Conservation (phyloP, 148 eudicot genomes). For the Nyssa sinensis region DNA sequence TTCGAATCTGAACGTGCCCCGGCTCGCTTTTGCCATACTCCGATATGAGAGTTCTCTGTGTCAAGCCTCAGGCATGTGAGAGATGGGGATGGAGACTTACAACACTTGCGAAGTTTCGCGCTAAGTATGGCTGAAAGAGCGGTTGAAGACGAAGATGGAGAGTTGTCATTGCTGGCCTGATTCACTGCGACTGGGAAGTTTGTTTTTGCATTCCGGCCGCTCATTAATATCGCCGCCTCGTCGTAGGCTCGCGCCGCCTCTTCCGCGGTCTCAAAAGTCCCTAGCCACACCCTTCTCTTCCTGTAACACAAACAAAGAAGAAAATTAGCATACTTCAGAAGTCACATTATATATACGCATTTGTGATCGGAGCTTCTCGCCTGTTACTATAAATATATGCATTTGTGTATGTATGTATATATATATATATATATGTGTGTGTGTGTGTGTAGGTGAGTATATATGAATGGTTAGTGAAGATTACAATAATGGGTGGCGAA, state of each 20-base stretch:
- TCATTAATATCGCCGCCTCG: conserved; percentile 30
- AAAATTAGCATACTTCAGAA: neutral
- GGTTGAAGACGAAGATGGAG: neutral
- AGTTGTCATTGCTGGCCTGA: neutral
- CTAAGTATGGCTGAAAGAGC: conserved; percentile 21
- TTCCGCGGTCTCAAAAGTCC: conserved; percentile 31
- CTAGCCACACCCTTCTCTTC: conserved; percentile 36
- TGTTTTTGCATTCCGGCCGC: conserved; percentile 34
- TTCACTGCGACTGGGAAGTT: conserved; percentile 19
- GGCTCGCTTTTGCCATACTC: conserved; percentile 36
- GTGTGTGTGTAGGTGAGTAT: neutral
- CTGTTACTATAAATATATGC: neutral
- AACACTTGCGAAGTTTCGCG: conserved; percentile 29
- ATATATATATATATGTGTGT: neutral
- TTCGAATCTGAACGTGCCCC: conserved; percentile 18
- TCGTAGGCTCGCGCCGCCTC: conserved; percentile 37
- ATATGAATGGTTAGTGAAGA: neutral
- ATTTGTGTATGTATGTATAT: neutral
- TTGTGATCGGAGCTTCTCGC: no score
- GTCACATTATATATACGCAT: neutral
- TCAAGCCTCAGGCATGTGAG: conserved; percentile 40
- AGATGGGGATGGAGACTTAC: conserved; percentile 29
- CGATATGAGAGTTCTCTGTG: conserved; percentile 33
- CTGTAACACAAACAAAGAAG: neutral
- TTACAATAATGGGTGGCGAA: conserved; percentile 68